These are phyloP conservation scores for Globisporangium polare DNA, from an alignment of 352 stramenopile species.

Conservation along the genomic window DNA sequence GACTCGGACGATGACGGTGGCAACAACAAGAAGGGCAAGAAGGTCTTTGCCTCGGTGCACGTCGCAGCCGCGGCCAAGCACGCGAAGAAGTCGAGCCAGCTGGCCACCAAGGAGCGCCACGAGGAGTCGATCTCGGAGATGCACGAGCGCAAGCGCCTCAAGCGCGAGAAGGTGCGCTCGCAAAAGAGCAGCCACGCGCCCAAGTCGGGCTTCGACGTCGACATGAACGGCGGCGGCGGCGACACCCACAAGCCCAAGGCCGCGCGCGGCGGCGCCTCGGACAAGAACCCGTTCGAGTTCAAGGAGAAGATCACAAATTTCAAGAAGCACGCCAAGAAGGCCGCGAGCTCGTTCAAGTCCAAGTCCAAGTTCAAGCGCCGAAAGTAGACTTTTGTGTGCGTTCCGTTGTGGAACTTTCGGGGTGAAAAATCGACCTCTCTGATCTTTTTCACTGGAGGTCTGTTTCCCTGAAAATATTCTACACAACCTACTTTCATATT, in stretches of 20 bases:
- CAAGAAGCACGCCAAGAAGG: slow-evolving; percentile 89
- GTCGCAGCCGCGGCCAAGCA: slow-evolving; percentile 75
- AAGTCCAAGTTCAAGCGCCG: slow-evolving; percentile 86
- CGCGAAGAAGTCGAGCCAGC: slow-evolving; percentile 71
- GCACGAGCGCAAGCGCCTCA: slow-evolving; percentile 71
- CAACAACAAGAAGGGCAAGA: slow-evolving; percentile 35
- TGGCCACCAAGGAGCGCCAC: slow-evolving; percentile 47
- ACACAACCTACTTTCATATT: slow-evolving; percentile 4
- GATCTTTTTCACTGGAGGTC: not conserved
- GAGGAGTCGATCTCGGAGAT: slow-evolving; percentile 82
- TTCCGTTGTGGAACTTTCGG: not conserved
- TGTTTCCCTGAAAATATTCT: no score
- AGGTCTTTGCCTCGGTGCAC: slow-evolving; percentile 80
- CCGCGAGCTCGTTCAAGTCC: slow-evolving; percentile 87
- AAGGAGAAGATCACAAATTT: slow-evolving; percentile 91
- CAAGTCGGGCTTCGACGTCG: slow-evolving; percentile 62
- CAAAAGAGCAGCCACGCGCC: slow-evolving; percentile 49
- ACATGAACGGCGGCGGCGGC: slow-evolving; percentile 44
- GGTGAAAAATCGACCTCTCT: not conserved
- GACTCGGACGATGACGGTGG: slow-evolving; percentile 31
- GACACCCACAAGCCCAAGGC: slow-evolving; percentile 27
- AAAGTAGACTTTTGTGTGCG: slow-evolving; percentile 37
- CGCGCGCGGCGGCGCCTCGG: slow-evolving; percentile 26
- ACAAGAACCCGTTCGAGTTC: slow-evolving; percentile 77
- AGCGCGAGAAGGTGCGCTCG: slow-evolving; percentile 66